Evolutionary conservation across 2,329 filamentous ascomycete genomes (phyloP).

Genomic region (Dothideomycetes sp.): DNA sequence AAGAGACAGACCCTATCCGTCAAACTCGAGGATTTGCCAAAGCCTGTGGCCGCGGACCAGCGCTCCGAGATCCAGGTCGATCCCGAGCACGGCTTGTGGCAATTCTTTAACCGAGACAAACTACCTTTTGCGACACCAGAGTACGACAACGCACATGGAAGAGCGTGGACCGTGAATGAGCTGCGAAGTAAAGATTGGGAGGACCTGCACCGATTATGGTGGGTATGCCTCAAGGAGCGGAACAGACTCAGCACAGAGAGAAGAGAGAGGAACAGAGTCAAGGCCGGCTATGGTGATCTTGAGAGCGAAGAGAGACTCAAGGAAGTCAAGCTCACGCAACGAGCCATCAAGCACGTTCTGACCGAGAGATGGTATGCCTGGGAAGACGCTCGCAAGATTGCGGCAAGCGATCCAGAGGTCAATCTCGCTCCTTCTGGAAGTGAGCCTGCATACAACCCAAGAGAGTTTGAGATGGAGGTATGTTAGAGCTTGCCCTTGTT

Average conservation of each 20-base stretch:
- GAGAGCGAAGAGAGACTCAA: conserved; percentile 55
- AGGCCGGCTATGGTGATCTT: conserved; percentile 61
- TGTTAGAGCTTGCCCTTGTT: no score
- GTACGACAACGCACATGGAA: conserved; percentile 61
- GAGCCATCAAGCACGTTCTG: conserved; percentile 70
- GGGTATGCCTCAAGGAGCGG: conserved; percentile 81
- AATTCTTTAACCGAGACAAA: conserved; percentile 69
- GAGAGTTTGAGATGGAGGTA: neutral
- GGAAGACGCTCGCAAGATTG: conserved; percentile 61
- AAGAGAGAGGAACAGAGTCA: conserved; percentile 54
- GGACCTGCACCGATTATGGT: conserved; percentile 86
- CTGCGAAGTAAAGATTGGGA: conserved; percentile 85
- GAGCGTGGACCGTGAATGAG: conserved; percentile 77
- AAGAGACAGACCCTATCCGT: conserved; percentile 64
- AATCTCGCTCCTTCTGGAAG: conserved; percentile 35
- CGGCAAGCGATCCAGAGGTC: conserved; percentile 56
- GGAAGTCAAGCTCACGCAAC: conserved; percentile 63
- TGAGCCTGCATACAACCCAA: conserved; percentile 16
- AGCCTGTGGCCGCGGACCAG: conserved; percentile 53
- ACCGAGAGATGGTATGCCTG: conserved; percentile 85
- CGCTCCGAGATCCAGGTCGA: conserved; percentile 48
- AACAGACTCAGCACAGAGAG: conserved; percentile 77
- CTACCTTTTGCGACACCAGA: conserved; percentile 61
- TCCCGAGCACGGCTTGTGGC: conserved; percentile 78
- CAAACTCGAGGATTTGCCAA: conserved; percentile 59